phyloP scores from a whole-genome alignment of 2,329 filamentous ascomycete species.

The Fusarium torreyae region DNA sequence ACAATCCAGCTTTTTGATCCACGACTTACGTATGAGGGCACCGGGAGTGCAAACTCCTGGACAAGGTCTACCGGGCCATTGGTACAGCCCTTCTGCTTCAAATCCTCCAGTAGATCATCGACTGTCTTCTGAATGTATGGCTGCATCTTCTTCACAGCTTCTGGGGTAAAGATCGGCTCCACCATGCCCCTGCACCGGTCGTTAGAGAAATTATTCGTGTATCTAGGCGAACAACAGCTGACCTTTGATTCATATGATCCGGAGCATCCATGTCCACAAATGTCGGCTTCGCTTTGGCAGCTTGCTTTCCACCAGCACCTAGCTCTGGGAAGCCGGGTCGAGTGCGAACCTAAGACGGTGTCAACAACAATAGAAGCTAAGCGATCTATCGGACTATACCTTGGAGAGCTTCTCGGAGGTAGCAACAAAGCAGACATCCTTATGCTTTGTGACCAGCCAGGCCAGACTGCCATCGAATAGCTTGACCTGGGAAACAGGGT shows the following conservation, averaged over 20 bases:
- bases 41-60: slow-evolving; percentile 62
- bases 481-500: slow-evolving; percentile 62
- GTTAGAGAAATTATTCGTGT: not conserved
- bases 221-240: not conserved
- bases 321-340: slow-evolving; percentile 64
- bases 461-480: slow-evolving; percentile 63
- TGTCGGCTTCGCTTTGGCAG: slow-evolving; percentile 64
- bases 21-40: slow-evolving; percentile 61
- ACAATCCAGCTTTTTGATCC: not conserved
- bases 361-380: not conserved
- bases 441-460: slow-evolving; percentile 65
- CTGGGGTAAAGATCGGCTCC: slow-evolving; percentile 58
- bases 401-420: slow-evolving; percentile 64
- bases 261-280: slow-evolving; percentile 68
- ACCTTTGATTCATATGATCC: slow-evolving; percentile 63
- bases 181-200: slow-evolving; percentile 59
- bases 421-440: slow-evolving; percentile 62
- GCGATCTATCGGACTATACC: slow-evolving; percentile 42
- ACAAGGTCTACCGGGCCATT: slow-evolving; percentile 61
- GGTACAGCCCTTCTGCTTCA: slow-evolving; percentile 55
- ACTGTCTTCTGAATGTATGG: slow-evolving; percentile 65
- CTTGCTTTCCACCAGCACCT: slow-evolving; percentile 61
- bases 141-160: slow-evolving; percentile 57
- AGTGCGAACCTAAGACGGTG: slow-evolving; percentile 53
- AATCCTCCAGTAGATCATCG: slow-evolving; percentile 58